Evolutionary conservation across 768 basidiomycete species (phyloP), one percentile per base, ranked within the genome.

Genomic region (Artomyces pyxidatus): DNA sequence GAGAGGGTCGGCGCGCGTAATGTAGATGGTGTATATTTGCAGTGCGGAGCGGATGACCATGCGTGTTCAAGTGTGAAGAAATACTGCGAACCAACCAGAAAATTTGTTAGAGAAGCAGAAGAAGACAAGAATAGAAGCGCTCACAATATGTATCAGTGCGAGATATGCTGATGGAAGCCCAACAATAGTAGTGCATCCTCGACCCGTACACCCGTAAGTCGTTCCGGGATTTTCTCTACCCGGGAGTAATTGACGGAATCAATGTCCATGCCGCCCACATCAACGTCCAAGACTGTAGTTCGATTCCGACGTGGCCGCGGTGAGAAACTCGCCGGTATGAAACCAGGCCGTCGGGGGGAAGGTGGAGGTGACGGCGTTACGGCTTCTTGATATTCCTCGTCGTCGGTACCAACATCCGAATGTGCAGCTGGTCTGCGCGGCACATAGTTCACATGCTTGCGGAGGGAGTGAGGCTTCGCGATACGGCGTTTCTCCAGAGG

Each of bases 181-280:
- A 89, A 72, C 45, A 89, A 69, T 35, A 89, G 65, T 27, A 85
- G 65, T 4, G 86, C 86, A 57, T 89, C 86, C 63, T 88, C 86
- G 45, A 85, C 71, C 59, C 73, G 79, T 52, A 85, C 77, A 42
- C 80, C 80, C 50, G 71, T 74, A 59, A 41, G 54, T 56, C 59
- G 60, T 42, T 45, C 64, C 22, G 53, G 50, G 14, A 58, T 28
- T 52, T 78, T 78, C 58, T 77, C 78, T 45, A 76, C 59, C 44
- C 77, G 75, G 45, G 71, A 69, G 49, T 73, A 71, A 44, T 68
- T 58, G 16, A 68, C 67, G 32, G 71, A 62, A 50, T 71, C 68
- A 19, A 75, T 63, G 38, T 69, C 62, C 42, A 63, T 56, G n/a
- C 51, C 47, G 67, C 58, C 52, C 53, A 48, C 38, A 48, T 53